phyloP scores from a whole-genome alignment of 169 alveolate genomes.

The Miamiensis avidus region DNA sequence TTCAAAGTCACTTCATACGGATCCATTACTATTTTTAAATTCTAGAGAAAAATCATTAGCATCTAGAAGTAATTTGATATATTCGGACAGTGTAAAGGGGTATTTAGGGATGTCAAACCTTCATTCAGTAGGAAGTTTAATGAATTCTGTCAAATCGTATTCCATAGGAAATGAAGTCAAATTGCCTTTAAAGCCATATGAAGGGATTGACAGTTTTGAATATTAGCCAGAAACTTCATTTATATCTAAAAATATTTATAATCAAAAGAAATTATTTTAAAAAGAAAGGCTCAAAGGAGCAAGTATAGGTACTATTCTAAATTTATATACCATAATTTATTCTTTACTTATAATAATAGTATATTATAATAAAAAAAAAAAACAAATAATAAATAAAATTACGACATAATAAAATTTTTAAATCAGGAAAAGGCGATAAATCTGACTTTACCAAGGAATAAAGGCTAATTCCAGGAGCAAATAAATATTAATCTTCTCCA shows the following conservation, averaged over 20 bases:
- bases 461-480: not conserved
- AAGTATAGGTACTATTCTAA: not conserved
- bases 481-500: no score
- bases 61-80: no score
- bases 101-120: not conserved
- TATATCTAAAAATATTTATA: no score
- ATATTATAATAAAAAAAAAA: no score
- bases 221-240: not conserved
- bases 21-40: no score
- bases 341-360: no score
- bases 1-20: no score
- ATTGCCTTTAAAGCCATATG: not conserved
- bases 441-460: not conserved
- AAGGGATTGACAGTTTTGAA: not conserved
- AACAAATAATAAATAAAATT: no score
- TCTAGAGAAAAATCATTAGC: not conserved
- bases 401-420: no score
- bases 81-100: not conserved
- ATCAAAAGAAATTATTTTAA: no score
- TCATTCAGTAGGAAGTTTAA: not conserved
- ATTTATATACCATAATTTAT: no score
- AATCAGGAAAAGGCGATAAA: not conserved
- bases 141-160: not conserved
- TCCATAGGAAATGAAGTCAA: not conserved
- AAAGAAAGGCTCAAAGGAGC: not conserved